Evolutionary conservation across 2,329 filamentous ascomycete species (phyloP).

Genomic region (Cephalotrichum gorgonifer): DNA sequence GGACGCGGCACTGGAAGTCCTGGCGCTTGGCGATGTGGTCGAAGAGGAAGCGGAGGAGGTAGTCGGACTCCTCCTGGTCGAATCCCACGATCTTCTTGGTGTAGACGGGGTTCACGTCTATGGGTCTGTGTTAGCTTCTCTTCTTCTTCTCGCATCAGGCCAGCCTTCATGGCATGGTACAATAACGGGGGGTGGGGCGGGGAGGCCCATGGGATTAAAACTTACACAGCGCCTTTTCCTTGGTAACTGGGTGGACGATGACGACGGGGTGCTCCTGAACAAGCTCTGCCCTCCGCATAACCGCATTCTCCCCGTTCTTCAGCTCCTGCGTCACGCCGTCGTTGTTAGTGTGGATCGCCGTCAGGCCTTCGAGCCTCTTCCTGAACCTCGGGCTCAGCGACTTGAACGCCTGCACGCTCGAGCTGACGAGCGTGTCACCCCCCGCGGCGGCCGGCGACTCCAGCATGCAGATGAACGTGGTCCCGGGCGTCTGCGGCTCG

Average conservation of each 20-base stretch:
- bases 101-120: slow-evolving; percentile 46
- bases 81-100: slow-evolving; percentile 54
- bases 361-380: slow-evolving; percentile 54
- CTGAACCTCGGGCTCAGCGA: slow-evolving; percentile 54
- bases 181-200: no score
- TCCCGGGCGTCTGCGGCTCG: slow-evolving; percentile 13
- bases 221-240: slow-evolving; percentile 53
- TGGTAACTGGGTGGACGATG: slow-evolving; percentile 52
- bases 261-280: slow-evolving; percentile 35
- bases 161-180: no score
- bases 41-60: slow-evolving; percentile 56
- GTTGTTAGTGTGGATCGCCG: slow-evolving; percentile 53
- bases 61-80: slow-evolving; percentile 60
- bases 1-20: slow-evolving; percentile 53
- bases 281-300: slow-evolving; percentile 39
- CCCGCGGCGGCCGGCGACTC: slow-evolving; percentile 14
- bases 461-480: slow-evolving; percentile 15
- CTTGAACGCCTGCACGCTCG: slow-evolving; percentile 18
- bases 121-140: no score
- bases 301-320: slow-evolving; percentile 34
- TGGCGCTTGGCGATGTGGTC: slow-evolving; percentile 54
- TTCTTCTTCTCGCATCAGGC: no score
- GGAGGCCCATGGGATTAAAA: no score
- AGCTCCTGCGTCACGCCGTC: slow-evolving; percentile 29
- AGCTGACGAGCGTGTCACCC: slow-evolving; percentile 13